Evolutionary conservation across 768 basidiomycete species (phyloP), one percentile per base, ranked within the genome.

Genomic region (Coprinopsis strossmayeri): DNA sequence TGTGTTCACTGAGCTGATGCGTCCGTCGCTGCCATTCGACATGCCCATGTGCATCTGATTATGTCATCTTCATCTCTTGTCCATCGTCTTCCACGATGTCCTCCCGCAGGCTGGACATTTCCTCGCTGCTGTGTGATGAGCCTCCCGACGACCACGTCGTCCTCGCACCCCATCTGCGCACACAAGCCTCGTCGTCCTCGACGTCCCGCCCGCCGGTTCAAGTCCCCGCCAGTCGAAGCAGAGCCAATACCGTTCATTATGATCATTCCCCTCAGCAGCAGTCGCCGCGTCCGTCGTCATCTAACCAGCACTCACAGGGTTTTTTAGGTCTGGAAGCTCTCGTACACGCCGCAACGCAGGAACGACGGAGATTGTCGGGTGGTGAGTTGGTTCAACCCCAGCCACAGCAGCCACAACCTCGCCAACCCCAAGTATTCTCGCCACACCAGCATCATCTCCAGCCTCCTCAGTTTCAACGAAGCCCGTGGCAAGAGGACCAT

Each of bases 291-390:
- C 28, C 53, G 30, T 37, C 56, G 48, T 48, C 56, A 51, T 28
- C 52, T 46, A 26, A 45, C 20, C 51, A 2, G 28, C 47, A 48
- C 23, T 42, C 46, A 1, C 32, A 34, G 39, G 39, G 41, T 13
- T 55, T 53, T 42, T 38, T 52, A 2, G 76, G 75, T 20, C 64
- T 87, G 42, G 83, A 87, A 39, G 82, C 81, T 2, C 74, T 87
- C 35, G 84, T 83, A 10, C 81, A 85, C 63, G 84, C 76, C 18
- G 85, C 85, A 3, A 78, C 80, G 0, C 77, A 82, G 57, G 84
- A 86, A 56, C 74, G 78, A 38, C 70, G 75, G 27, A 65, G 82
- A 24, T 69, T 86, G 49, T 64, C 63, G 49, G 61, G 54, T 43
- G 62, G 68, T 52, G 52, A 56, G 24, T 39, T 42, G 41, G 38